phyloP scores from a whole-genome alignment of 2,329 filamentous ascomycete species.

The Leptographium procerum region DNA sequence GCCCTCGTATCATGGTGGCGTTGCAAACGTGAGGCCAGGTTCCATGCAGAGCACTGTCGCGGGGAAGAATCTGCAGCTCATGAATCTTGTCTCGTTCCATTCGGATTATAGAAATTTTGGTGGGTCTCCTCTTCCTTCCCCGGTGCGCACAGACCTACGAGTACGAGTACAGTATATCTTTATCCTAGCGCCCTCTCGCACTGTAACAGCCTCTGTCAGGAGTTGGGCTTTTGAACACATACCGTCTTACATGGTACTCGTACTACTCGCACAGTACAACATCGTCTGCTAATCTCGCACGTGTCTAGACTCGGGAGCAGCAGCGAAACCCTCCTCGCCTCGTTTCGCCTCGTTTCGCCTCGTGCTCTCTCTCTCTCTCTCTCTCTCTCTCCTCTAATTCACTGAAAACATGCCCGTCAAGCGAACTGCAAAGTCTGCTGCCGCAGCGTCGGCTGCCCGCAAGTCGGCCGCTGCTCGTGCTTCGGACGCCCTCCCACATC shows the following conservation, averaged over 20 bases:
- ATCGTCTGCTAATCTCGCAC: too few species aligned
- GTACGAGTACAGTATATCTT: background rate
- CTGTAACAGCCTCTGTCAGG: background rate
- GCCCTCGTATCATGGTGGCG: constrained; percentile 9
- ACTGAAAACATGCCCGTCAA: constrained; percentile 10
- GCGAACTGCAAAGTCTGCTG: constrained; percentile 9
- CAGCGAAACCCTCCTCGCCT: too few species aligned
- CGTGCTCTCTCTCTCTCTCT: background rate
- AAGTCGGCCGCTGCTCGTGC: background rate
- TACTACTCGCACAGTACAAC: too few species aligned
- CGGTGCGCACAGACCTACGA: background rate
- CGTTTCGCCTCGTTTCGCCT: background rate
- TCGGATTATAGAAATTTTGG: too few species aligned
- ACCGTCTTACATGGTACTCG: too few species aligned
- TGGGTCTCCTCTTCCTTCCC: background rate
- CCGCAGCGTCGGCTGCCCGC: constrained; percentile 7
- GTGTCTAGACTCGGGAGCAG: too few species aligned
- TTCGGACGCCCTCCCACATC: constrained; percentile 35
- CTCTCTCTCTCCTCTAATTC: background rate
- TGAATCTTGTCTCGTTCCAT: too few species aligned
- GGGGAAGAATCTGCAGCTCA: background rate
- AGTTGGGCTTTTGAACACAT: too few species aligned
- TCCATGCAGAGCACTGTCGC: background rate
- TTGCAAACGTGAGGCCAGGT: background rate
- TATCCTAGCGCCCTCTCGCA: background rate